These are phyloP conservation scores for Vachellia collinsii DNA, from an alignment of 306 rosid species.

Conservation along the genomic window DNA sequence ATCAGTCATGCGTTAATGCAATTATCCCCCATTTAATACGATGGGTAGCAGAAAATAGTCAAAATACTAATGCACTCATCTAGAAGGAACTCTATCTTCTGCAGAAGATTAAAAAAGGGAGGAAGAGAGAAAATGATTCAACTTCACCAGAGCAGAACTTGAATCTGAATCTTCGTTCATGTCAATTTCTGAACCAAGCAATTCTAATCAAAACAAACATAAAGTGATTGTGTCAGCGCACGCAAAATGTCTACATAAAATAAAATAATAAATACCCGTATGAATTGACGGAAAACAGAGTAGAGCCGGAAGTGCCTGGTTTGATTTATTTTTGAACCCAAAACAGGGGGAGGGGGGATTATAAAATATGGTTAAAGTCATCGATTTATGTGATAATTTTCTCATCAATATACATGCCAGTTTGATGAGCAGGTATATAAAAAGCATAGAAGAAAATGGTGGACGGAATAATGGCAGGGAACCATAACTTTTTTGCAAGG, in stretches of 20 bases:
- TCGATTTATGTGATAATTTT: too few species aligned
- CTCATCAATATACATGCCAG: neutral
- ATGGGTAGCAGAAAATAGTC: slow-evolving; percentile 15
- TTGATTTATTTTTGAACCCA: neutral
- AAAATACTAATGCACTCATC: neutral
- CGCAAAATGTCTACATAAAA: neutral
- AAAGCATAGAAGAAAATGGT: neutral
- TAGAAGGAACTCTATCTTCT: neutral
- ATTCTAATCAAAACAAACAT: neutral
- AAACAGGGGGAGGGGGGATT: neutral
- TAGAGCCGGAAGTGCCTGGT: too few species aligned
- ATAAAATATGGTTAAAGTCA: neutral
- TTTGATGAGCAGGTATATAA: neutral
- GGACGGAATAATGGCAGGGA: neutral
- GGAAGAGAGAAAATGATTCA: neutral
- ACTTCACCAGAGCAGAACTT: neutral
- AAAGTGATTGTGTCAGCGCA: neutral
- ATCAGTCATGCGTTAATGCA: slow-evolving; percentile 39
- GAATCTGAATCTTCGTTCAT: neutral
- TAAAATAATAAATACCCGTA: neutral
- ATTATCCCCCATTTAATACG: slow-evolving; percentile 13
- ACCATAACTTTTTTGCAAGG: slow-evolving; percentile 16
- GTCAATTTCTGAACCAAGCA: neutral
- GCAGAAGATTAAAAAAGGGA: neutral
- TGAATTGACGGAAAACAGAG: neutral